Evolutionary conservation across 1,284 basidiomycete genomes (phyloP).

Genomic region (Ceratobasidium sp.): DNA sequence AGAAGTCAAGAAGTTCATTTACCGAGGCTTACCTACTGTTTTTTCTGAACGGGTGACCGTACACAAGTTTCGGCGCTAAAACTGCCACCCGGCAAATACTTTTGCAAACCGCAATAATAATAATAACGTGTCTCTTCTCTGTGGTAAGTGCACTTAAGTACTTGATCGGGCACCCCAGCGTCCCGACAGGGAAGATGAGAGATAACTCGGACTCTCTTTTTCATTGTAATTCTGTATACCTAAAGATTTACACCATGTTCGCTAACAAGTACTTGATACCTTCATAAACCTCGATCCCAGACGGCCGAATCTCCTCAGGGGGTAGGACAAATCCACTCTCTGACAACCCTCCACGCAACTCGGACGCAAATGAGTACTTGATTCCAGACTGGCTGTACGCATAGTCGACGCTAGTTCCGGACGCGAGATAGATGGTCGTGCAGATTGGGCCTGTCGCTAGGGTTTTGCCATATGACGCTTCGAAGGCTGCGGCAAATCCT

Average conservation of each 20-base stretch:
- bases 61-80: too few species aligned
- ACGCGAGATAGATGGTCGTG: slow-evolving; percentile 33
- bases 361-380: slow-evolving; percentile 40
- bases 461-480: slow-evolving; percentile 35
- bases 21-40: too few species aligned
- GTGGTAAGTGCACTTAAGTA: too few species aligned
- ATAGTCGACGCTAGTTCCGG: slow-evolving; percentile 37
- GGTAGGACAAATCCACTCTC: slow-evolving; percentile 36
- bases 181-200: too few species aligned
- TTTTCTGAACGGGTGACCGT: too few species aligned
- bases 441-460: slow-evolving; percentile 36
- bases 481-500: slow-evolving; percentile 36
- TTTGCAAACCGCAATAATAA: too few species aligned
- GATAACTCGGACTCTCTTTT: too few species aligned
- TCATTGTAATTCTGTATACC: too few species aligned
- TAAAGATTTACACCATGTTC: slow-evolving; percentile 34
- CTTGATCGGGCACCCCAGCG: too few species aligned
- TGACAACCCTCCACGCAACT: slow-evolving; percentile 30
- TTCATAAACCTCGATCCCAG: slow-evolving; percentile 35
- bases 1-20: too few species aligned
- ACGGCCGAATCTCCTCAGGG: slow-evolving; percentile 34
- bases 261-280: slow-evolving; percentile 36
- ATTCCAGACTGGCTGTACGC: slow-evolving; percentile 34
- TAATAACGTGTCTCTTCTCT: too few species aligned
- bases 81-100: too few species aligned